phyloP scores from a whole-genome alignment of 805 yeast genomes.

The Saturnispora silvae region DNA sequence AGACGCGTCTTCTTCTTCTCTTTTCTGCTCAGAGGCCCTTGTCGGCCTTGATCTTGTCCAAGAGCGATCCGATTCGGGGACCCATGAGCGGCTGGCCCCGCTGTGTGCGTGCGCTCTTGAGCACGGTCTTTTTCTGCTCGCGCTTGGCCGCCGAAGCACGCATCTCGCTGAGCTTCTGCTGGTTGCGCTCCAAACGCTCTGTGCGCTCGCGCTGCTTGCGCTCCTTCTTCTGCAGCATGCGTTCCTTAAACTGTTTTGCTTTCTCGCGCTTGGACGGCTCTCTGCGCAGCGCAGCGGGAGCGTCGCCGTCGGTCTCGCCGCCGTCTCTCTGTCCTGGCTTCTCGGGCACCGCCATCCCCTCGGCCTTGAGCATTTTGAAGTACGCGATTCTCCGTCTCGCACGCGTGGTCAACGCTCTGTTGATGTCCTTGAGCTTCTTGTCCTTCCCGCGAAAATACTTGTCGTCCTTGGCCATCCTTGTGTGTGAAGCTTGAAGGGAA shows the following conservation, averaged over 20 bases:
- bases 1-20: too few species aligned
- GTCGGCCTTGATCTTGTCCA: slow-evolving; percentile 58
- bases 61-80: slow-evolving; percentile 66
- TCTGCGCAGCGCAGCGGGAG: slow-evolving; percentile 3
- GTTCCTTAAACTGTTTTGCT: slow-evolving; percentile 32
- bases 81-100: slow-evolving; percentile 89
- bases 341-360: slow-evolving; percentile 49
- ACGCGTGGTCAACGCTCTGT: slow-evolving; percentile 64
- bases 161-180: slow-evolving; percentile 22
- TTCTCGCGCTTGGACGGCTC: slow-evolving; percentile 19
- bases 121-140: slow-evolving; percentile 31
- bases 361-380: slow-evolving; percentile 65
- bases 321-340: slow-evolving; percentile 13
- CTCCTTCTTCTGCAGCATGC: slow-evolving; percentile 35
- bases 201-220: slow-evolving; percentile 33
- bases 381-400: slow-evolving; percentile 75
- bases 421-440: slow-evolving; percentile 48
- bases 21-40: slow-evolving; percentile 5
- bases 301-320: slow-evolving; percentile 11
- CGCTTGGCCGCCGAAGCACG: slow-evolving; percentile 33
- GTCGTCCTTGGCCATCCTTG: slow-evolving; percentile 7
- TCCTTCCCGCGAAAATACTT: slow-evolving; percentile 21
- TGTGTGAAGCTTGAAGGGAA: too few species aligned
- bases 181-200: slow-evolving; percentile 32
- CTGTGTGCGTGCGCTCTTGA: slow-evolving; percentile 45